phyloP scores from a whole-genome alignment of 1,139 yeast genomes.

The Candida sp. region DNA sequence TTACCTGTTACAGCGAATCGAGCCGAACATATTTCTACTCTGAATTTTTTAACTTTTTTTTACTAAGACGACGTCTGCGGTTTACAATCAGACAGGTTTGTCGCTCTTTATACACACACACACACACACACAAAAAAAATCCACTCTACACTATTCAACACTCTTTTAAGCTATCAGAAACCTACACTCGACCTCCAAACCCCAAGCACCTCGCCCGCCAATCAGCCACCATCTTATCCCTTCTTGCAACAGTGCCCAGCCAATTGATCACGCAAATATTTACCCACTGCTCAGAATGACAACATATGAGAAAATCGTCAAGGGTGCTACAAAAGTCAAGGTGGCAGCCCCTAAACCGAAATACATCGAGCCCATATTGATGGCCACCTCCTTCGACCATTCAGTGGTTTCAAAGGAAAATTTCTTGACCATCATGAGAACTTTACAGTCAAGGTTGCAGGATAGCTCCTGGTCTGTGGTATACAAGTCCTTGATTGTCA shows the following conservation, averaged over 20 bases:
- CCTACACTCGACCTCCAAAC: no score
- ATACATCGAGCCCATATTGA: constrained; percentile 89
- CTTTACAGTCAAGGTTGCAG: constrained; percentile 62
- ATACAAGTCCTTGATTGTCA: constrained; percentile 80
- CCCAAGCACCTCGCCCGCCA: background rate
- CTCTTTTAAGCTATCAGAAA: no score
- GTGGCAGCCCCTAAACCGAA: constrained; percentile 99
- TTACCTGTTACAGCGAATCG: no score
- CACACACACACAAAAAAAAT: no score
- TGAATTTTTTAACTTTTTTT: no score
- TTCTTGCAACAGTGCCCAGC: background rate
- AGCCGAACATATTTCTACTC: no score
- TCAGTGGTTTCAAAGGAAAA: constrained; percentile 55
- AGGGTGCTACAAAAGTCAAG: constrained; percentile 57
- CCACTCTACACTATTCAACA: no score
- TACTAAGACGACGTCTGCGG: no score
- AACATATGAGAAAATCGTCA: constrained; percentile 50
- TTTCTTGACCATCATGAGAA: constrained; percentile 69
- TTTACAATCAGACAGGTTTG: no score
- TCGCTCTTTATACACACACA: no score
- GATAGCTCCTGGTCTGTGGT: constrained; percentile 93
- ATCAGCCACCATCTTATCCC: background rate
- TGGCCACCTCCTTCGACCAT: constrained; percentile 64
- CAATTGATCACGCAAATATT: background rate
- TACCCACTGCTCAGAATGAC: constrained; percentile 29